Percentiles rank a stretch among this genome's conserved stretches.
These are phyloP conservation scores for Coniochaeta ligniaria DNA, from an alignment of 2,329 filamentous ascomycete species.

Conservation along the genomic window DNA sequence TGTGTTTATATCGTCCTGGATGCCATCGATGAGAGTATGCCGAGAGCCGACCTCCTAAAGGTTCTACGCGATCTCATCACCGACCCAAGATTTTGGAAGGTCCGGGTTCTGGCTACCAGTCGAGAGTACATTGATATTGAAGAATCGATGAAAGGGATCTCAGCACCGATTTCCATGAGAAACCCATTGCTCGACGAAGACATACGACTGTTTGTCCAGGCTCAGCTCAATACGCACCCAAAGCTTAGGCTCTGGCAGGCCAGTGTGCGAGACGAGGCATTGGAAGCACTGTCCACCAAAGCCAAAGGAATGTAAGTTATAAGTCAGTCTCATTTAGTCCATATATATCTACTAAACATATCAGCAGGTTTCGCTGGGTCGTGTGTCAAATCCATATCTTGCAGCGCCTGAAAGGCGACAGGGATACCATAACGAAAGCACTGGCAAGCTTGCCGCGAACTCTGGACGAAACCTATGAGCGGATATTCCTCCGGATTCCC, in stretches of 20 bases:
- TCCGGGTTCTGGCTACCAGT: constrained; percentile 21
- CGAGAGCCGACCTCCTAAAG: constrained; percentile 11
- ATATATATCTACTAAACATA: neutral
- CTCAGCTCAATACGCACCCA: neutral
- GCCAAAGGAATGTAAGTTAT: neutral
- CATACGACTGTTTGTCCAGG: constrained; percentile 9
- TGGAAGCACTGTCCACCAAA: constrained; percentile 1
- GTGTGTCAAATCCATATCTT: constrained; percentile 11
- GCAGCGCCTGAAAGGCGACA: constrained; percentile 1
- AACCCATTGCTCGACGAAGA: constrained; percentile 17
- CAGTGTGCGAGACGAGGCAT: neutral
- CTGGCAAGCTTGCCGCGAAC: constrained; percentile 5
- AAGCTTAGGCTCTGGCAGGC: constrained; percentile 3
- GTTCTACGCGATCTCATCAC: constrained; percentile 16
- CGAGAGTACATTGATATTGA: constrained; percentile 20
- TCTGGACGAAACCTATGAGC: constrained; percentile 11
- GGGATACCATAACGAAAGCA: neutral
- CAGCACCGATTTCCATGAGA: constrained; percentile 16
- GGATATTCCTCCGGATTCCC: constrained; percentile 5
- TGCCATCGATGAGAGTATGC: constrained; percentile 21
- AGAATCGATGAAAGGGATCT: constrained; percentile 5
- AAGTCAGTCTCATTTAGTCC: neutral
- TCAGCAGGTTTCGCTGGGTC: constrained; percentile 11
- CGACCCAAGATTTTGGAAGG: constrained; percentile 11
- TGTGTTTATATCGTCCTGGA: constrained; percentile 19